phyloP scores from a whole-genome alignment of 306 rosid genomes.

The Coriaria nepalensis region DNA sequence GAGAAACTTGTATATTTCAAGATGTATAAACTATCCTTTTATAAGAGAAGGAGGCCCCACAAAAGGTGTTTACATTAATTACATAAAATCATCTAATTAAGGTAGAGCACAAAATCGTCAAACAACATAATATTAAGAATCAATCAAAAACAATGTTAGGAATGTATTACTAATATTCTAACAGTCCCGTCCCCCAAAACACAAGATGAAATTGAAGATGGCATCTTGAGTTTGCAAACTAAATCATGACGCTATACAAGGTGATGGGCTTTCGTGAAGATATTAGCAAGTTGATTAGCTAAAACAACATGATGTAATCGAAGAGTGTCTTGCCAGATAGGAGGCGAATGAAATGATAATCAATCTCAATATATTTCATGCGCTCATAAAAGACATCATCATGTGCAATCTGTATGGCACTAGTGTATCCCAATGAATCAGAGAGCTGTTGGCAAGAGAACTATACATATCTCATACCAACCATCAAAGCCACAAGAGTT shows the following conservation, averaged over 20 bases:
- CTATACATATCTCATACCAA: not conserved
- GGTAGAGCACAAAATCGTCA: no score
- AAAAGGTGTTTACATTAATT: no score
- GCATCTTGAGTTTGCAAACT: not conserved
- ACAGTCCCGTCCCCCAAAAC: not conserved
- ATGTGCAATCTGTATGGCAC: not conserved
- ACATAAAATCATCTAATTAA: no score
- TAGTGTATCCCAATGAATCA: not conserved
- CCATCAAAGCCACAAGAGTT: not conserved
- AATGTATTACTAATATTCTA: not conserved
- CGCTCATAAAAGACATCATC: not conserved
- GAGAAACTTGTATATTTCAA: no score
- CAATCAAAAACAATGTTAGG: no score
- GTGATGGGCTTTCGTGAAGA: not conserved
- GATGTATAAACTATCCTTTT: no score
- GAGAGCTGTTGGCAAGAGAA: not conserved
- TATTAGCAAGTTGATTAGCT: not conserved
- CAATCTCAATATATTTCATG: not conserved
- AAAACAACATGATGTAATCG: not conserved
- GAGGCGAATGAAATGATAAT: not conserved
- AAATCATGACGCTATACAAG: not conserved
- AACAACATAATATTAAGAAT: no score
- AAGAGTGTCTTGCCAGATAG: not conserved
- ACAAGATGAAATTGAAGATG: not conserved
- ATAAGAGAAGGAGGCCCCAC: no score